Percentiles rank a stretch among this genome's conserved stretches.
These are phyloP conservation scores for Olyra latifolia DNA, from an alignment of 176 grass and related monocot species.

Conservation along the genomic window DNA sequence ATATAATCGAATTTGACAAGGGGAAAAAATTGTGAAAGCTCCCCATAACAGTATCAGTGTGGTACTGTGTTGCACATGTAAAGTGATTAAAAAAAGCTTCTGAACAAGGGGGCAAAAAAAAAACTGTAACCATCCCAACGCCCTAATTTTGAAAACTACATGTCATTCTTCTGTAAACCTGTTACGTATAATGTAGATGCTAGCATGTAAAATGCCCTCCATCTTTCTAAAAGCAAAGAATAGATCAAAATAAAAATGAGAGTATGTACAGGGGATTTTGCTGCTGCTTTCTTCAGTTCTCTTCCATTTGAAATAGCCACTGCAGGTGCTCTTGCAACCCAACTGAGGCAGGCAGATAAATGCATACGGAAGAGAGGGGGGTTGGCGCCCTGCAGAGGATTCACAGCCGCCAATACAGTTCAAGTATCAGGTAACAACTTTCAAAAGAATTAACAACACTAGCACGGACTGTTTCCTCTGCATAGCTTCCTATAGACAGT, in stretches of 20 bases:
- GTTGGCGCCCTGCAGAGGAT: background rate
- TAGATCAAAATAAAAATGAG: slow-evolving; percentile 52
- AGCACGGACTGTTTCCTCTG: slow-evolving; percentile 18
- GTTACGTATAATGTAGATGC: slow-evolving; percentile 38
- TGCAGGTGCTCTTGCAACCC: slow-evolving; percentile 9
- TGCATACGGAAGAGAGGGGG: background rate
- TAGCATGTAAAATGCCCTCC: slow-evolving; percentile 48
- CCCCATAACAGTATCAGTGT: slow-evolving; percentile 6
- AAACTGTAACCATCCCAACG: slow-evolving; percentile 40
- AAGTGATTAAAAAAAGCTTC: slow-evolving; percentile 3
- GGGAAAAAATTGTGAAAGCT: slow-evolving; percentile 3
- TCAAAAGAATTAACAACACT: slow-evolving; percentile 20
- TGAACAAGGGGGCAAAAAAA: slow-evolving; percentile 14
- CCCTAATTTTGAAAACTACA: slow-evolving; percentile 40
- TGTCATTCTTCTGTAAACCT: slow-evolving; percentile 50
- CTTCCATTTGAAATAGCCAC: background rate
- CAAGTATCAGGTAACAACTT: slow-evolving; percentile 24
- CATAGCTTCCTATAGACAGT: slow-evolving; percentile 36
- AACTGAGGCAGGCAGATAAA: background rate
- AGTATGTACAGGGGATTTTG: slow-evolving; percentile 50
- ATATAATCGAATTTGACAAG: background rate
- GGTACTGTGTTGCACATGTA: slow-evolving; percentile 41
- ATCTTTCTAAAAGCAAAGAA: slow-evolving; percentile 70
- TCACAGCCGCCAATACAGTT: slow-evolving; percentile 16
- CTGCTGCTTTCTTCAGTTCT: slow-evolving; percentile 33